These are phyloP conservation scores for Leishmania tarentolae DNA, from an alignment of 208 protist species.

Conservation along the genomic window DNA sequence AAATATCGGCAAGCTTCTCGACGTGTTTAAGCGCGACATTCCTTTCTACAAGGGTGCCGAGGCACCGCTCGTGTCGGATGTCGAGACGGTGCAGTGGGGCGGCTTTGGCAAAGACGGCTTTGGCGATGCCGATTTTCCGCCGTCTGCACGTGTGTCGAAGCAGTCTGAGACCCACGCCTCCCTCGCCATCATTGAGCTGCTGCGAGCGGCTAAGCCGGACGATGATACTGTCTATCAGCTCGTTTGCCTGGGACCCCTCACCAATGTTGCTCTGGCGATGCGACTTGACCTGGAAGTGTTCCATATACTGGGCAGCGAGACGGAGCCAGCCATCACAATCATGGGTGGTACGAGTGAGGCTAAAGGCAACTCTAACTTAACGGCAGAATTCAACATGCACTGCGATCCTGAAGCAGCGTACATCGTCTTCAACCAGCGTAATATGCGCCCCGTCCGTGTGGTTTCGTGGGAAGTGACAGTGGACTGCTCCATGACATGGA, in stretches of 20 bases:
- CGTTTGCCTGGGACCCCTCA: conserved; percentile 72
- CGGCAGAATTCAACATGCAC: conserved; percentile 88
- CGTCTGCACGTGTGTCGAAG: conserved; percentile 35
- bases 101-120: conserved; percentile 83
- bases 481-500: conserved; percentile 76
- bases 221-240: conserved; percentile 65
- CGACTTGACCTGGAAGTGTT: conserved; percentile 59
- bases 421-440: conserved; percentile 69
- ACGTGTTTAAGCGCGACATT: conserved; percentile 70
- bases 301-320: conserved; percentile 63
- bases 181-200: conserved; percentile 61
- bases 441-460: conserved; percentile 56
- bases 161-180: conserved; percentile 57
- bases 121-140: conserved; percentile 68
- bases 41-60: conserved; percentile 72
- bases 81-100: conserved; percentile 77
- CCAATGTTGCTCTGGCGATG: conserved; percentile 80
- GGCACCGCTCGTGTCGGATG: conserved; percentile 61
- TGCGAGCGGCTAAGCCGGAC: conserved; percentile 39
- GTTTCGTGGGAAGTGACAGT: conserved; percentile 84
- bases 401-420: conserved; percentile 86
- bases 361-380: conserved; percentile 83
- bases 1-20: conserved; percentile 81
- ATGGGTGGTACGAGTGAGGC: conserved; percentile 80
- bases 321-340: conserved; percentile 61